A percentile compares a stretch with the other conserved stretches of the same genome.
These are phyloP conservation scores for Aegilops sharonensis DNA, from an alignment of 176 grass and related monocot genomes.

Conservation along the genomic window DNA sequence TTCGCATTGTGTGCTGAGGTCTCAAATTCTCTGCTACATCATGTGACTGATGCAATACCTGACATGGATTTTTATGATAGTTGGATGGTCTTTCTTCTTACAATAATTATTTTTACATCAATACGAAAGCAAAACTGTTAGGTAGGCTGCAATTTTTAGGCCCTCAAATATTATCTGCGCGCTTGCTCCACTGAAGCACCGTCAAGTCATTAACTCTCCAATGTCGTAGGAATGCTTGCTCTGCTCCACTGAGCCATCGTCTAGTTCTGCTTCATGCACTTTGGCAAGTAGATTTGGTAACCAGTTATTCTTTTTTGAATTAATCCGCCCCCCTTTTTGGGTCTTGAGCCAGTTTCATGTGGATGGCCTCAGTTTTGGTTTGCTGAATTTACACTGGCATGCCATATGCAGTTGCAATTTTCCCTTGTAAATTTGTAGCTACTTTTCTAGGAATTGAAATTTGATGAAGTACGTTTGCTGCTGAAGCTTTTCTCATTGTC, in stretches of 20 bases:
- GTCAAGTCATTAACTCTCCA: neutral
- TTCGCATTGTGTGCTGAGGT: conserved; percentile 6
- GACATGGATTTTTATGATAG: neutral
- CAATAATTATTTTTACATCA: neutral
- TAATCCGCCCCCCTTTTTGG: neutral
- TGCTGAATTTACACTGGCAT: neutral
- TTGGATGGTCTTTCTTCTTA: neutral
- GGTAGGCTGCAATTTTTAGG: neutral
- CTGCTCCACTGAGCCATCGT: neutral
- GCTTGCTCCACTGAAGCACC: neutral
- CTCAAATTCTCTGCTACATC: neutral
- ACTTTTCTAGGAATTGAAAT: neutral
- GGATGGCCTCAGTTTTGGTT: neutral
- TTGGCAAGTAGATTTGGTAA: neutral
- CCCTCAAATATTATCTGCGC: neutral
- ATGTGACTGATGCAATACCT: neutral
- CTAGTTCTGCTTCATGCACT: neutral
- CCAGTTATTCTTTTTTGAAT: neutral
- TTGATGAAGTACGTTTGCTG: neutral
- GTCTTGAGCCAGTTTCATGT: neutral
- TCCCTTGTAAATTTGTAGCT: neutral
- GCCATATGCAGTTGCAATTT: neutral
- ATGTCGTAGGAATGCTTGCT: neutral
- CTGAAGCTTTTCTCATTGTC: neutral
- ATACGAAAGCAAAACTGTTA: neutral